Conservation (phyloP, 106 monocot genomes). For the Platanthera zijinensis region DNA sequence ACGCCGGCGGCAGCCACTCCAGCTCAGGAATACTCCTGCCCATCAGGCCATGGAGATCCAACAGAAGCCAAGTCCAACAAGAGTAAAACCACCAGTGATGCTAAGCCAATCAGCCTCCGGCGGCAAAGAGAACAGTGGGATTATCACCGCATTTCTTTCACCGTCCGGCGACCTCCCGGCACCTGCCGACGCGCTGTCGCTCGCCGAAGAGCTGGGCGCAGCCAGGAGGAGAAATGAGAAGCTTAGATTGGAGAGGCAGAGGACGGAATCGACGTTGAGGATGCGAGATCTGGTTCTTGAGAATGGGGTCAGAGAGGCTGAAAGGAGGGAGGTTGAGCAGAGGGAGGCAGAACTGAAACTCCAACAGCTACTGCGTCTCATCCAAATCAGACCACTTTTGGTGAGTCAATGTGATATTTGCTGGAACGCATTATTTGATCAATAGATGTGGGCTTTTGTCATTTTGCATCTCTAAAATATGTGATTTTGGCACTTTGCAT, state of each 20-base stretch:
- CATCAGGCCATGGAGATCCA: background rate
- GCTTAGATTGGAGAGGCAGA: slow-evolving; percentile 29
- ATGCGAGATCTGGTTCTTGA: slow-evolving; percentile 17
- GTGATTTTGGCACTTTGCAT: background rate
- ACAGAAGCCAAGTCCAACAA: background rate
- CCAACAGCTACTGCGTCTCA: slow-evolving; percentile 14
- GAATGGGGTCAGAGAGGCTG: slow-evolving; percentile 20
- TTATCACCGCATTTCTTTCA: background rate
- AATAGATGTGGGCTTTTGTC: background rate
- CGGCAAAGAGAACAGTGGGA: slow-evolving; percentile 21
- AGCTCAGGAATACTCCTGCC: background rate
- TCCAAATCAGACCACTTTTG: slow-evolving; percentile 16
- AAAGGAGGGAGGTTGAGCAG: slow-evolving; percentile 29
- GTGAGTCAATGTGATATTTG: slow-evolving; percentile 8
- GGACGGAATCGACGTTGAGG: slow-evolving; percentile 18
- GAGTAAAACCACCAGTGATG: background rate
- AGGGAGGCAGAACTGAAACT: slow-evolving; percentile 21
- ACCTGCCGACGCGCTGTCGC: slow-evolving; percentile 9
- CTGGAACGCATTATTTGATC: background rate
- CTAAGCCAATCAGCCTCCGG: background rate
- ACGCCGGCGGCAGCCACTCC: slow-evolving; percentile 3
- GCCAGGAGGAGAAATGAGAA: slow-evolving; percentile 19
- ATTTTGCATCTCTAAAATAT: background rate
- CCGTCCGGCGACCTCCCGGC: background rate
- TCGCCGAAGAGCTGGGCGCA: slow-evolving; percentile 39